Evolutionary conservation across 225 moss, liverwort and hornwort genomes (phyloP), one percentile per base, ranked within the genome.

Genomic region (Anthoceros angustus): DNA sequence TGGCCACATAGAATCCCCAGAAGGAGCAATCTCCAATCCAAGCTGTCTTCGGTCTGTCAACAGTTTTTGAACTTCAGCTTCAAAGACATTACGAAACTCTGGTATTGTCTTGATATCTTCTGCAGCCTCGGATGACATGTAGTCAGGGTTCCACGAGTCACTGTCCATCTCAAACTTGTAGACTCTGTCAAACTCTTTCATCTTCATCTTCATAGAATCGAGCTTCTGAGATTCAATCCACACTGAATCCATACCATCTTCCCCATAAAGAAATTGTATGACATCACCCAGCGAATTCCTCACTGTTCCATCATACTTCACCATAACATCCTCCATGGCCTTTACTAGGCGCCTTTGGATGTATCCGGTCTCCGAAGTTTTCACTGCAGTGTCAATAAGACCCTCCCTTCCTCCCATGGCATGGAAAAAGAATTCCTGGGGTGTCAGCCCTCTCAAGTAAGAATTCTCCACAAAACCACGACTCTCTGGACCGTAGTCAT

Each of bases 361-460:
- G 64, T 98, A 98, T 39, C 98, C 98, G 21, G 98, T 98, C 79
- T 98, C 98, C 11, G 98, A 98, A 14, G 98, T 98, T 75, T 98
- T 98, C 62, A 98, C 98, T 62, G 98, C 98, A 41, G 98, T 98
- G 74, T 98, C 98, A 60, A 92, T 98, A 8, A 98, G 86, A 83
- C 98, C 98, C 68, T 98, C 98, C 67, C 98, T 82, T 71, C 98
- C 98, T 84, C 98, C 98, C 98, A 98, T 98, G 41, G 98, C 98
- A 73, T 98, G 98, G 64, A 98, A 98, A 79, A 98, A 98, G 72
- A 98, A 98, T 64, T 98, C 98, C 66, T 98, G 98, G 23, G 98
- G 92, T 6, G 98, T 98, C 23, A 98, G 67, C 21, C 98, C 98
- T 68, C 98, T 77, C 64, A 98, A 63, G 66, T 98, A 98, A 0